Percentiles rank a stretch among this genome's conserved stretches.
Conservation (phyloP, 495 filamentous ascomycete species). For the Ramalina peruviana region DNA sequence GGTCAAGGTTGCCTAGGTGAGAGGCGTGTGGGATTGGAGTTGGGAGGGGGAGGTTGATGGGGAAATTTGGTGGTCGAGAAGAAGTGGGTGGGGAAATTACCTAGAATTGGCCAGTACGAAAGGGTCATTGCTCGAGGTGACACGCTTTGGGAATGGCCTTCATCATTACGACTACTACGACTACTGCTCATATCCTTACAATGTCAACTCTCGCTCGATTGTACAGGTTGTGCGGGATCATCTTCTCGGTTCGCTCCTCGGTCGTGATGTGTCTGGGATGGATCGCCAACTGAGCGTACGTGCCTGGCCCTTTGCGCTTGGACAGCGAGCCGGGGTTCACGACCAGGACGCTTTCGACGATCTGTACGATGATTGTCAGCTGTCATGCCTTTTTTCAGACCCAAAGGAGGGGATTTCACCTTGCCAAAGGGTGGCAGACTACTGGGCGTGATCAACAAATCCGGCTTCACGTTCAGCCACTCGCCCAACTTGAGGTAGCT, state of each 20-base stretch:
- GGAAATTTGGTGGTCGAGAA: conserved; percentile 12
- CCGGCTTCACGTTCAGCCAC: conserved; percentile 70
- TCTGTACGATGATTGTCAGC: conserved; percentile 31
- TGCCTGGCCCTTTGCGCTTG: conserved; percentile 65
- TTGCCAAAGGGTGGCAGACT: conserved; percentile 73
- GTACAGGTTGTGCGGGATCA: conserved; percentile 60
- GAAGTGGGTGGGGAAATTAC: not conserved
- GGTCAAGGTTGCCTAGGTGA: conserved; percentile 33
- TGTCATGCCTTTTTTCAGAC: not conserved
- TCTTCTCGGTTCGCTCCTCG: conserved; percentile 37
- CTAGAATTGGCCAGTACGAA: not conserved
- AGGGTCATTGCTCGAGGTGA: too few relatives aligned
- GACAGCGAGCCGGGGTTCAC: conserved; percentile 84
- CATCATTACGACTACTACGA: not conserved
- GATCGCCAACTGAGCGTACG: conserved; percentile 64
- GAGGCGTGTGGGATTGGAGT: not conserved
- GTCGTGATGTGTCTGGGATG: conserved; percentile 45
- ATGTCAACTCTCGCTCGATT: conserved; percentile 78
- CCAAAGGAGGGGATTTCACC: conserved; percentile 34
- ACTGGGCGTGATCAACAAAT: conserved; percentile 76
- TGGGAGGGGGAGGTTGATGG: not conserved
- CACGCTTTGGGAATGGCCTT: not conserved
- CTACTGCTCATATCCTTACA: conserved; percentile 45
- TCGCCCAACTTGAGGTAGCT: conserved; percentile 83
- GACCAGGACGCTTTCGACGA: conserved; percentile 69